Evolutionary conservation across 768 basidiomycete genomes (phyloP), one percentile per base, ranked within the genome.

Genomic region (Leccinum olivaceopallidum): DNA sequence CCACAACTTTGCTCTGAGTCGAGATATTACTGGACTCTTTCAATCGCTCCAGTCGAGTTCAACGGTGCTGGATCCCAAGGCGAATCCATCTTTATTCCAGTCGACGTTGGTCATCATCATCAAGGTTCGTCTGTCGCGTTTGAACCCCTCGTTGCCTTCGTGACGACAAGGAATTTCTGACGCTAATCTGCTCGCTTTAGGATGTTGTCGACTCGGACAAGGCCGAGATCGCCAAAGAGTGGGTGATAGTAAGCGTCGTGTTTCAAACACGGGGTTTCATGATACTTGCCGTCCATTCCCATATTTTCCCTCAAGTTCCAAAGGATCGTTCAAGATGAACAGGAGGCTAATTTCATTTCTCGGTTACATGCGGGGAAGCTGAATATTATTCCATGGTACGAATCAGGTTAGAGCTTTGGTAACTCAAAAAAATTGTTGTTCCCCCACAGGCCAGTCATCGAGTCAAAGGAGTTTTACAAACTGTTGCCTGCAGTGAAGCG

Each of bases 151-250:
- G 1, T 36, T 8, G 4, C 2, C 4, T 26, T 5, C 0, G 6
- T 49, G 14, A 6, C 13, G 2, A 42, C 3, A 14, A 12, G 1
- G 14, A 47, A 22, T 0, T 1, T 55, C 16, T 60, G 3, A 70
- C 7, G 37, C 24, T 4, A 14, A 0, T 22, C 16, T 14, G 14
- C 32, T 16, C 6, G 34, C n/a, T 18, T 24, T 58, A 87, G 85
- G 86, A 88, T 53, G 85, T 87, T 14, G 79, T 85, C 1, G 86
- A 87, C 56, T 79, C 83, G 0, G 86, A 87, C 70, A 83, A 80
- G 67, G 71, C 63, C 2, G 85, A 87, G 56, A 86, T 88, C 24
- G 79, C 78, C 5, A 74, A 76, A 70, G 86, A 87, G 86, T 86
- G 58, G 56, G 83, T 57, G 4, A 12, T 44, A n/a, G n/a, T n/a